These are phyloP conservation scores for Penicillium glabrum DNA, from an alignment of 2,329 filamentous ascomycete species.

Conservation along the genomic window DNA sequence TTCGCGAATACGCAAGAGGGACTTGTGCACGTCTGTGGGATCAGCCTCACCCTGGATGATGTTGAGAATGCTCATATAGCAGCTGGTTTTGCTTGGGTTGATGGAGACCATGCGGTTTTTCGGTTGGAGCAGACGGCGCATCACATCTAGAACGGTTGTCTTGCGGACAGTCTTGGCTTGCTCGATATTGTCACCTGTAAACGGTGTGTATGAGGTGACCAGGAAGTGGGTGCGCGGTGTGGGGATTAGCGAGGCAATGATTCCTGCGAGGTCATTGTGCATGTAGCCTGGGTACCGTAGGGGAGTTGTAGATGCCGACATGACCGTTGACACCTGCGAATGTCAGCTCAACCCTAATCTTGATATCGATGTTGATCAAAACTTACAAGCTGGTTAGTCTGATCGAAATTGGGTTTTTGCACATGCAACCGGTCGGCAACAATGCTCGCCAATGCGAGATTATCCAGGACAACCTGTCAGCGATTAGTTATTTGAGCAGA, in stretches of 20 bases:
- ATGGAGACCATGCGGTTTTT: conserved; percentile 99
- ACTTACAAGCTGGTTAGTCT: conserved; percentile 88
- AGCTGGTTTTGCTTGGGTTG: conserved; percentile 91
- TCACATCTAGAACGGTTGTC: conserved; percentile 96
- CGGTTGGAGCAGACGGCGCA: conserved; percentile 90
- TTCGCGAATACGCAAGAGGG: conserved; percentile 90
- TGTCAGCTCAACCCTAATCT: neutral
- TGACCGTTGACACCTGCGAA: conserved; percentile 82
- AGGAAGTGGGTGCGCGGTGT: conserved; percentile 97
- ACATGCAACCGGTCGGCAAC: conserved; percentile 93
- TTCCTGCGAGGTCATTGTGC: conserved; percentile 98
- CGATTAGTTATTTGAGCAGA: conserved; percentile 18
- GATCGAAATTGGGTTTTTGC: conserved; percentile 91
- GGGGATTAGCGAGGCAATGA: conserved; percentile 91
- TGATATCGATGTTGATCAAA: neutral
- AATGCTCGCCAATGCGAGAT: conserved; percentile 88
- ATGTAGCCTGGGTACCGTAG: conserved; percentile 97
- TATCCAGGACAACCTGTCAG: conserved; percentile 77
- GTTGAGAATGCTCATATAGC: conserved; percentile 98
- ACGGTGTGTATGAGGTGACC: conserved; percentile 97
- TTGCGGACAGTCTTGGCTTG: conserved; percentile 97
- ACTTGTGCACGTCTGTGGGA: conserved; percentile 97
- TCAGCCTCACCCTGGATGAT: conserved; percentile 99
- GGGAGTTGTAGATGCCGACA: conserved; percentile 97
- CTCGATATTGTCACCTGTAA: conserved; percentile 93